Evolutionary conservation across 768 basidiomycete genomes (phyloP).

Genomic region (Rickenella mellea): DNA sequence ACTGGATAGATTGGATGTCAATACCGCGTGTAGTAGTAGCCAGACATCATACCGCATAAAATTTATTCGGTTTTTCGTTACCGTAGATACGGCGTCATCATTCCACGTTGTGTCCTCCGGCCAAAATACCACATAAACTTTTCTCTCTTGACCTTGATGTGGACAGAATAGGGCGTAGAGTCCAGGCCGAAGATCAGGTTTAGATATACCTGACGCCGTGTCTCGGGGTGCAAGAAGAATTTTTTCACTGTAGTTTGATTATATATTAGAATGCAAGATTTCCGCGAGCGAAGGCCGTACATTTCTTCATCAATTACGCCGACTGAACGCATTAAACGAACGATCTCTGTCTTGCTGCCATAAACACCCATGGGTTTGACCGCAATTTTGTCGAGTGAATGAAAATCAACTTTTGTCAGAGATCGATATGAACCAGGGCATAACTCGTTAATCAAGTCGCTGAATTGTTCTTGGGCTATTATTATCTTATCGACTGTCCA

Average conservation of each 20-base stretch:
- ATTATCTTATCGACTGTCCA: constrained; percentile 53
- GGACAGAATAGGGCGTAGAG: constrained; percentile 35
- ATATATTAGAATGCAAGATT: no score
- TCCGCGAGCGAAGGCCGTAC: constrained; percentile 28
- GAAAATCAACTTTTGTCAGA: constrained; percentile 49
- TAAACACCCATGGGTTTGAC: constrained; percentile 50
- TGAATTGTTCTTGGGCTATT: constrained; percentile 42
- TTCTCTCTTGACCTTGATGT: constrained; percentile 8
- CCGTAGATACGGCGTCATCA: constrained; percentile 33
- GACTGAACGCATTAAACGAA: constrained; percentile 30
- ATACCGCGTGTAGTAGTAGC: background rate
- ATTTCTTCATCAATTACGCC: constrained; percentile 25
- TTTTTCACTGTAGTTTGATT: constrained; percentile 8
- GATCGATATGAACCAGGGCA: constrained; percentile 43
- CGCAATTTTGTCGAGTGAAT: constrained; percentile 31
- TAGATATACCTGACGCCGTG: constrained; percentile 11
- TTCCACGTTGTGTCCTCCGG: constrained; percentile 53
- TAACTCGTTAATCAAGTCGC: constrained; percentile 36
- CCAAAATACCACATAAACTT: constrained; percentile 49
- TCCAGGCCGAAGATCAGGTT: constrained; percentile 34
- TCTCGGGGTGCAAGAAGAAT: constrained; percentile 10
- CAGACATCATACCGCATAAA: constrained; percentile 49
- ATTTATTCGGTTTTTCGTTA: constrained; percentile 42
- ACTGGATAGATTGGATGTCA: constrained; percentile 22
- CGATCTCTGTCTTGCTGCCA: constrained; percentile 43